Evolutionary conservation across 1,139 yeast genomes (phyloP).

Genomic region (Spathaspora sp.): DNA sequence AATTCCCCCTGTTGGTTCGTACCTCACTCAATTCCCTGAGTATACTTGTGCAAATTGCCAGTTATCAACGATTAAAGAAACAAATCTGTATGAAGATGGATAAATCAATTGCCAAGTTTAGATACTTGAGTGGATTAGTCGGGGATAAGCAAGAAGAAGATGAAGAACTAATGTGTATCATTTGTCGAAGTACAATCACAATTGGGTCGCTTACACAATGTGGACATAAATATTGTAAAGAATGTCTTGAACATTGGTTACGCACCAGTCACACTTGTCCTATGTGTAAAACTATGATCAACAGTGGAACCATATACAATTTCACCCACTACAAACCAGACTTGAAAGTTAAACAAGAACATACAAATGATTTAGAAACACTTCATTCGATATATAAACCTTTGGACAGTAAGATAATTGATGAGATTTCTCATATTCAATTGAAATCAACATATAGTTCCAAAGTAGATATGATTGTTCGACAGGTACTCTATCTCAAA

Average conservation of each 20-base stretch:
- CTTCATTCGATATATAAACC: conserved; percentile 51
- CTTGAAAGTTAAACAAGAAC: conserved; percentile 46
- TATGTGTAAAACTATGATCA: conserved; percentile 60
- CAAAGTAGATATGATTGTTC: conserved; percentile 79
- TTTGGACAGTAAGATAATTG: conserved; percentile 38
- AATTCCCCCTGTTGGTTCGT: conserved; percentile 12
- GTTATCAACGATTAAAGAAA: neutral
- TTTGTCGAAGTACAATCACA: conserved; percentile 69
- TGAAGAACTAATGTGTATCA: conserved; percentile 59
- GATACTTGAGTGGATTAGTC: conserved; percentile 49
- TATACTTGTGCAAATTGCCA: neutral
- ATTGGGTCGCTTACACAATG: conserved; percentile 81
- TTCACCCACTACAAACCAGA: conserved; percentile 53
- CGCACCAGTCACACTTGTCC: conserved; percentile 62
- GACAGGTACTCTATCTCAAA: conserved; percentile 65
- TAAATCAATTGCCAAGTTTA: conserved; percentile 51
- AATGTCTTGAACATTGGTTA: conserved; percentile 76
- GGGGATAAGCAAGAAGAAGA: conserved; percentile 16
- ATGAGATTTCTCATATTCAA: conserved; percentile 44
- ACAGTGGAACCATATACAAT: conserved; percentile 50
- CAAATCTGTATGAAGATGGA: conserved; percentile 21
- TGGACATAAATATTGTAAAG: conserved; percentile 86
- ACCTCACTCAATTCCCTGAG: neutral
- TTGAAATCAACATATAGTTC: conserved; percentile 66
- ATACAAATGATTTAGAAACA: conserved; percentile 21